Conservation (phyloP, 805 yeast genomes). For the Cyberlindnera petersonii region DNA sequence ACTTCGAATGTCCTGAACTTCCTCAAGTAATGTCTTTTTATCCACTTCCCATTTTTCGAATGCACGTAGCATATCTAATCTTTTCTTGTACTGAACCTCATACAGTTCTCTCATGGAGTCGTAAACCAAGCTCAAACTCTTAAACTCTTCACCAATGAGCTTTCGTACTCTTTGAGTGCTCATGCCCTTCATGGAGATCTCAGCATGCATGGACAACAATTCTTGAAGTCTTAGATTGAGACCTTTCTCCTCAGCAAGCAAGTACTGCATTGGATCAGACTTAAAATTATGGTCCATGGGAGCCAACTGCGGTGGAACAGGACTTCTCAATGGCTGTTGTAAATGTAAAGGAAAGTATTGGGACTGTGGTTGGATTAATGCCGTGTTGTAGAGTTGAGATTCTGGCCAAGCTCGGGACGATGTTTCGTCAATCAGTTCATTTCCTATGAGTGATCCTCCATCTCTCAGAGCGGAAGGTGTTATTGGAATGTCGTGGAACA, state of each 20-base stretch:
- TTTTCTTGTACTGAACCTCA: conserved; percentile 30
- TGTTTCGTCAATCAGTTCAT: neutral
- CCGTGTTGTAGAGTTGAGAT: neutral
- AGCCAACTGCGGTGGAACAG: neutral
- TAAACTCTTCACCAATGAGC: conserved; percentile 31
- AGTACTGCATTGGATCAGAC: conserved; percentile 16
- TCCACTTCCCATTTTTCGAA: conserved; percentile 39
- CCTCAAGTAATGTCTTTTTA: conserved; percentile 31
- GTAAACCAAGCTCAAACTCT: conserved; percentile 35
- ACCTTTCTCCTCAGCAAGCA: conserved; percentile 21
- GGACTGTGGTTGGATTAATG: conserved; percentile 3
- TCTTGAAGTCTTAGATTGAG: conserved; percentile 16
- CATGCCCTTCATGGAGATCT: conserved; percentile 32
- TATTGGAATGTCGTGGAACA: conserved; percentile 7
- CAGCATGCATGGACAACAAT: conserved; percentile 23
- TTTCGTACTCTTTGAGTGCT: conserved; percentile 29
- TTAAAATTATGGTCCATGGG: neutral
- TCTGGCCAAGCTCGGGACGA: conserved; percentile 4
- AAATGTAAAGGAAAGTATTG: conserved; percentile 1
- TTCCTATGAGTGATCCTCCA: neutral
- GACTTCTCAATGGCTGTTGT: neutral
- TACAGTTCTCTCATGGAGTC: conserved; percentile 41
- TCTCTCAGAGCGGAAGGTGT: conserved; percentile 1
- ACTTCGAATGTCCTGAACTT: conserved; percentile 38
- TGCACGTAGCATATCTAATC: conserved; percentile 24